Base-by-base conservation (phyloP, 208 protist genomes). In the Trypanosoma scelopori region DNA sequence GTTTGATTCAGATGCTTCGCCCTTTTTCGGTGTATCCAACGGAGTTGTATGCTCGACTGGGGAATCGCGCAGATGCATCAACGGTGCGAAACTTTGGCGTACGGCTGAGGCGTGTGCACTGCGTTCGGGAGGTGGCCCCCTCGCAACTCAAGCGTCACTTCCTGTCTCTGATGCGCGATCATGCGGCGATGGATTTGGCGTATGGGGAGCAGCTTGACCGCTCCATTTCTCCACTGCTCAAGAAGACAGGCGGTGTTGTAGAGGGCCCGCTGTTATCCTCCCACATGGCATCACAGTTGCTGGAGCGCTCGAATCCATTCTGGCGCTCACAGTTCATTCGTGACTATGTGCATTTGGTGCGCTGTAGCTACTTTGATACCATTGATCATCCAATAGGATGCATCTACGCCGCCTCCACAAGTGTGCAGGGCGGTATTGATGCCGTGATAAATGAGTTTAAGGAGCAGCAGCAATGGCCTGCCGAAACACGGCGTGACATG, bases 191-290 rank as follows among this genome's bases (percentile, higher is more conserved):
- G 27, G 85, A 88, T 53, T 66, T 92, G 27, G 88, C 78, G 20
- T 88, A 84, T 61, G 88, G 88, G 9, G 88, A 92, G 65, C 82
- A 92, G 63, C 66, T 94, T 18, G 88, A 92, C 56, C 45, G 74
- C 1, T 70, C 74, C 2, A 27, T 93, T 53, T 30, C 56, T 23
- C 73, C 43, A 56, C 35, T 80, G 27, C 68, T 92, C 23, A 73
- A 83, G 13, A 39, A 71, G 20, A 49, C 43, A 28, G 71, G 62
- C 6, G 51, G 60, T 28, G 25, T 68, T 23, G 52, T 62, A 16
- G 49, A 23, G 41, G 65, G 52, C 18, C 62, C 50, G n/a, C 52
- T 48, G 37, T 35, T 56, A 18, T 25, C 62, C 22, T 42, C 37
- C 5, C 42, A 52, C 43, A 23, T 42, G n/a, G 55, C 55, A 12